These are phyloP conservation scores for Domatiomyces catenatus DNA, from an alignment of 2,329 filamentous ascomycete genomes.

Conservation along the genomic window DNA sequence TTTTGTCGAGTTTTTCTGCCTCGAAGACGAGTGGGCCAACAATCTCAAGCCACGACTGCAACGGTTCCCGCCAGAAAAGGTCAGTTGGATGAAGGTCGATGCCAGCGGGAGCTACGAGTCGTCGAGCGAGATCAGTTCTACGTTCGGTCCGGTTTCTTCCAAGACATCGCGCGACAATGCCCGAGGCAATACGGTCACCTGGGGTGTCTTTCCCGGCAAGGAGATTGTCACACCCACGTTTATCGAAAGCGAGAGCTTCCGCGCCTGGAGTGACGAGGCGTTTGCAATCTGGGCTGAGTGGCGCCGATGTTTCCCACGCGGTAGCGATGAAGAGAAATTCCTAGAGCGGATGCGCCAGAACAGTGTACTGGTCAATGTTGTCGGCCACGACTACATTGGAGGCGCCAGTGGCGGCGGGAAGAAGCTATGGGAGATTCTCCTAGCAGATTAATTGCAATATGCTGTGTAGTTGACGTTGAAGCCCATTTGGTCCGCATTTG, in stretches of 20 bases:
- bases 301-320: slow-evolving; percentile 70
- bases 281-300: slow-evolving; percentile 93
- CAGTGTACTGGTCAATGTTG: slow-evolving; percentile 69
- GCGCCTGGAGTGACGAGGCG: slow-evolving; percentile 87
- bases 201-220: slow-evolving; percentile 89
- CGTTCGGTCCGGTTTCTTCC: slow-evolving; percentile 21
- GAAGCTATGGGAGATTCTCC: slow-evolving; percentile 15
- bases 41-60: slow-evolving; percentile 48
- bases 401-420: slow-evolving; percentile 21
- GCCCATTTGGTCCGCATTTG: too few species aligned
- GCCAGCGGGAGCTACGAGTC: slow-evolving; percentile 61
- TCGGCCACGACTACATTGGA: slow-evolving; percentile 32
- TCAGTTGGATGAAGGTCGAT: slow-evolving; percentile 83
- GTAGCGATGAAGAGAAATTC: slow-evolving; percentile 54
- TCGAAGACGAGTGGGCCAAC: slow-evolving; percentile 52
- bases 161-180: slow-evolving; percentile 23
- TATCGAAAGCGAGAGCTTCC: slow-evolving; percentile 87
- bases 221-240: slow-evolving; percentile 95
- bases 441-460: not conserved
- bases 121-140: slow-evolving; percentile 3
- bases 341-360: slow-evolving; percentile 53
- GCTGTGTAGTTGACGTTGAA: too few species aligned
- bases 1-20: slow-evolving; percentile 92
- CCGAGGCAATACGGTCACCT: slow-evolving; percentile 85
- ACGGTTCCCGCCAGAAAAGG: slow-evolving; percentile 44